These are phyloP conservation scores for Wickerhamiella domercqiae DNA, from an alignment of 805 yeast genomes.

Conservation along the genomic window DNA sequence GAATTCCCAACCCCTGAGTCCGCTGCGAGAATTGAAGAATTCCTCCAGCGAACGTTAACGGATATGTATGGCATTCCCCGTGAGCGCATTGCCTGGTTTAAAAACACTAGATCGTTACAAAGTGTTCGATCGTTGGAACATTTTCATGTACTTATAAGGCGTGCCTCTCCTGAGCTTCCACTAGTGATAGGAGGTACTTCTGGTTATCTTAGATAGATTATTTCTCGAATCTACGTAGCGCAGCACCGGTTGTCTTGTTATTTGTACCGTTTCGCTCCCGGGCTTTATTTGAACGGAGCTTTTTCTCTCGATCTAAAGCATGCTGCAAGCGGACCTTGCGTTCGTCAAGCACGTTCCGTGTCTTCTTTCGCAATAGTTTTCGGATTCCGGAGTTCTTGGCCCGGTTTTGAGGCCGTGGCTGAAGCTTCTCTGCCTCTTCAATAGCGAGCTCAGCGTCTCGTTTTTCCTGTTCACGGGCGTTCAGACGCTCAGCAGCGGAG, in stretches of 20 bases:
- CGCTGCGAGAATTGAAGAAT: conserved; percentile 26
- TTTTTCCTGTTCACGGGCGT: conserved; percentile 33
- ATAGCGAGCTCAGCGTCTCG: conserved; percentile 28
- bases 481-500: conserved; percentile 46
- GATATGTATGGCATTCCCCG: conserved; percentile 24
- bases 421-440: conserved; percentile 37
- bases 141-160: conserved; percentile 34
- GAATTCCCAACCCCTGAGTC: conserved; percentile 23
- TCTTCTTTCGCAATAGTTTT: conserved; percentile 65
- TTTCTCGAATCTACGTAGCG: conserved; percentile 16
- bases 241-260: conserved; percentile 17
- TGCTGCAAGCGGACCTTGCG: conserved; percentile 64
- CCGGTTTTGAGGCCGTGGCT: conserved; percentile 50
- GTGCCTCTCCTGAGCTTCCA: conserved; percentile 12
- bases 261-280: conserved; percentile 11
- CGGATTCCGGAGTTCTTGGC: conserved; percentile 77
- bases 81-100: conserved; percentile 37
- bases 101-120: conserved; percentile 41
- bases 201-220: neutral
- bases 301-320: conserved; percentile 58
- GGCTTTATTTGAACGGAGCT: conserved; percentile 13
- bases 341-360: conserved; percentile 72
- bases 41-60: conserved; percentile 30
- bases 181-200: neutral
- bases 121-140: conserved; percentile 42